Conservation (phyloP, 2,329 filamentous ascomycete species). For the Drechslerella dactyloides region DNA sequence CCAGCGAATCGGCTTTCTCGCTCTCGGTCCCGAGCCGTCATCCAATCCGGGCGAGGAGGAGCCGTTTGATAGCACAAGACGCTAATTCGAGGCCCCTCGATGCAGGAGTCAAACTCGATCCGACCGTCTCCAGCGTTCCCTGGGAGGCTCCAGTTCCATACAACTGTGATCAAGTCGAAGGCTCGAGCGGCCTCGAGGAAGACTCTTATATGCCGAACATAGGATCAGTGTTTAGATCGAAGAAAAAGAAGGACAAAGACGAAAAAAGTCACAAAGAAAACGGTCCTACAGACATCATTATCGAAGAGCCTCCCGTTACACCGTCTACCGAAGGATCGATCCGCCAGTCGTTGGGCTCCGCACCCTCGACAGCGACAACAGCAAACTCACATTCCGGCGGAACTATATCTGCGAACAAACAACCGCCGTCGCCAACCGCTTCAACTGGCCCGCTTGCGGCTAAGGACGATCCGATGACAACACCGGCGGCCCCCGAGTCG, state of each 20-base stretch:
- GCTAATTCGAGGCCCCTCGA: slow-evolving; percentile 31
- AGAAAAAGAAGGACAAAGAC: slow-evolving; percentile 85
- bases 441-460: slow-evolving; percentile 52
- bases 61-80: slow-evolving; percentile 6
- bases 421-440: slow-evolving; percentile 52
- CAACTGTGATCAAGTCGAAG: slow-evolving; percentile 47
- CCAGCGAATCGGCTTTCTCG: slow-evolving; percentile 36
- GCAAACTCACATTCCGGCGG: slow-evolving; percentile 50
- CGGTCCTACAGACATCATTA: slow-evolving; percentile 37
- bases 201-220: slow-evolving; percentile 79
- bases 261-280: slow-evolving; percentile 64
- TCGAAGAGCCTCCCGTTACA: slow-evolving; percentile 45
- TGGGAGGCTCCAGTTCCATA: slow-evolving; percentile 35
- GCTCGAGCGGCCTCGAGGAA: slow-evolving; percentile 52
- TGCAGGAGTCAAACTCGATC: slow-evolving; percentile 50
- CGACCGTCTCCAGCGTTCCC: slow-evolving; percentile 47
- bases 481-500: slow-evolving; percentile 55
- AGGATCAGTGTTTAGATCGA: slow-evolving; percentile 81
- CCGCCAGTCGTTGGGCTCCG: slow-evolving; percentile 54
- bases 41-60: slow-evolving; percentile 14
- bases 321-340: slow-evolving; percentile 53
- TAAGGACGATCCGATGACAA: slow-evolving; percentile 54
- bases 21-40: slow-evolving; percentile 15
- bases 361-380: slow-evolving; percentile 55
- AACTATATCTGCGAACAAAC: slow-evolving; percentile 53